Base-by-base conservation (phyloP, 352 stramenopile species). In the Pythium brachiatum region DNA sequence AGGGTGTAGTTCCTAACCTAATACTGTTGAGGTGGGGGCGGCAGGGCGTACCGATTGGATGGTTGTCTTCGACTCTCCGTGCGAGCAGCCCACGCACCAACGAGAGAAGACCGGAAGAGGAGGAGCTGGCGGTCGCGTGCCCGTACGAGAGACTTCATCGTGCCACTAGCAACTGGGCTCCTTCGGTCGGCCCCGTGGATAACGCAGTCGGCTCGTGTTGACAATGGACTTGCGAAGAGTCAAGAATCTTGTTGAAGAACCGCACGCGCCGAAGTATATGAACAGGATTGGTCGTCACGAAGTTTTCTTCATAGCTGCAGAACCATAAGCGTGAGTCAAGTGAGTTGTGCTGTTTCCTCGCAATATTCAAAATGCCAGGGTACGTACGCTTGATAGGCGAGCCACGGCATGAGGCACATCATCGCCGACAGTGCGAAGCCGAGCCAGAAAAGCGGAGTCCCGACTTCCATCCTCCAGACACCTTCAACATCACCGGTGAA, bases 251-350 rank as follows among this genome's bases (percentile, higher is more conserved):
- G 62, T 92, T 89, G 56, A 81, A 86, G 13, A 79, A 76, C 4
- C 78, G 72, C n/a, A 79, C 81, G 2, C 85, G 79, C 26, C 83
- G 78, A 18, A 94, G 64, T 32, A 94, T 86, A 52, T 92, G 78
- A 16, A 94, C 81, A 3, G 85, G 82, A 31, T 92, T 88, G 7
- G 72, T 76, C 27, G 77, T 77, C 34, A 79, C 69, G 53, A 92
- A 94, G 56, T 92, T 91, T 63, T 94, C 85, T 57, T 81, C 71
- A 43, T 76, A 89, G 41, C 83, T 92, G 23, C 3, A 34, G n/a
- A 36, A 62, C 13, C 44, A 57, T 2, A 36, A 16, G 27, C 13
- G 18, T 31, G 46, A 53, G 21, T 43, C 3, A 56, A 23, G 21
- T 7, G n/a, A 47, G 15, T 47, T n/a, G n/a, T n/a, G n/a, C n/a